Evolutionary conservation across 2,329 filamentous ascomycete genomes (phyloP).

Genomic region (Verticillium isaacii): DNA sequence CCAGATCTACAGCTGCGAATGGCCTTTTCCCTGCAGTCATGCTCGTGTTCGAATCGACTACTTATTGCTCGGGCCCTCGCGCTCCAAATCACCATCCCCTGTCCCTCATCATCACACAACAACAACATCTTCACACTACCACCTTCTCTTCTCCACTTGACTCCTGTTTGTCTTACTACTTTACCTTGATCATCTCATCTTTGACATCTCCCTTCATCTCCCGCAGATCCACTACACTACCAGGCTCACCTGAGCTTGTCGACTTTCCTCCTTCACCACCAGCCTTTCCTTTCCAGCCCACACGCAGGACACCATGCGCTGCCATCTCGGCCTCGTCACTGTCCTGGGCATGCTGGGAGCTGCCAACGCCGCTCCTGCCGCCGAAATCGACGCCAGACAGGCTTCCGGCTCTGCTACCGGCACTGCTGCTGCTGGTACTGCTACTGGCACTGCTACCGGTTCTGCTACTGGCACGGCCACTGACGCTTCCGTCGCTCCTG

Average conservation of each 20-base stretch:
- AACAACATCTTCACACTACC: neutral
- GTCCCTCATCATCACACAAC: neutral
- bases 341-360: neutral
- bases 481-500: slow-evolving; percentile 1
- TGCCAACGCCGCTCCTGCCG: neutral
- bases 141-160: neutral
- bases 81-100: neutral
- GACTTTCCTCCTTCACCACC: neutral
- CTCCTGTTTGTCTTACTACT: neutral
- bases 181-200: neutral
- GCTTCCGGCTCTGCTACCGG: neutral
- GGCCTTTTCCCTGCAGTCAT: neutral
- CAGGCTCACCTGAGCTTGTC: neutral
- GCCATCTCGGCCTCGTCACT: neutral
- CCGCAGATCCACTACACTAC: neutral
- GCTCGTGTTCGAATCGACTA: neutral
- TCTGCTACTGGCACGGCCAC: neutral
- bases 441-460: neutral
- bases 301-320: slow-evolving; percentile 1
- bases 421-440: neutral
- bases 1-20: neutral
- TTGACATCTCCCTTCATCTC: neutral
- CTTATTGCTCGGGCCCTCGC: neutral
- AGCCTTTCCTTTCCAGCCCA: neutral
- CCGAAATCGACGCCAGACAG: neutral